phyloP scores from a whole-genome alignment of 1,284 basidiomycete species.

The Cryptococcus sp. region DNA sequence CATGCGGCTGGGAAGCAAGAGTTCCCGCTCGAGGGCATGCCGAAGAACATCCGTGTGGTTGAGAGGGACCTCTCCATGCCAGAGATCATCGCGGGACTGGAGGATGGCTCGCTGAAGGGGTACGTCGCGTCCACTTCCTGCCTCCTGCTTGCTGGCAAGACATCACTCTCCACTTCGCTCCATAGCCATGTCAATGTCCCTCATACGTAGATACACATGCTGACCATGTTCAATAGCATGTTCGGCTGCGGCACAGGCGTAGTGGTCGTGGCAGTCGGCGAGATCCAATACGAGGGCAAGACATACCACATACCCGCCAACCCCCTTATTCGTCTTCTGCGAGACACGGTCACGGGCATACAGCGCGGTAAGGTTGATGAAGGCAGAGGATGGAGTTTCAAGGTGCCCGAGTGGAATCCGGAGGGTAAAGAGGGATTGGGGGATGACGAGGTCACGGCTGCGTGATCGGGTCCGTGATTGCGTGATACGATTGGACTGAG shows the following conservation, averaged over 20 bases:
- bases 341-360: conserved; percentile 45
- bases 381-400: conserved; percentile 36
- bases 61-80: conserved; percentile 49
- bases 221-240: conserved; percentile 24
- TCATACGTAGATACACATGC: neutral
- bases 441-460: conserved; percentile 14
- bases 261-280: conserved; percentile 40
- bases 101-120: conserved; percentile 47
- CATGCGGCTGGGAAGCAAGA: conserved; percentile 40
- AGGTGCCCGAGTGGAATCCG: conserved; percentile 42
- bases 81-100: conserved; percentile 38
- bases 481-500: no score
- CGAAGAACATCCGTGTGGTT: conserved; percentile 47
- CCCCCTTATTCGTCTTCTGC: conserved; percentile 40
- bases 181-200: neutral
- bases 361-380: conserved; percentile 44
- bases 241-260: conserved; percentile 50
- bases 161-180: neutral
- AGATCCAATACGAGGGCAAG: conserved; percentile 37
- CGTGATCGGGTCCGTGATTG: neutral
- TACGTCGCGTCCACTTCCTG: conserved; percentile 15
- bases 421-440: conserved; percentile 24
- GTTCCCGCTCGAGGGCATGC: conserved; percentile 41
- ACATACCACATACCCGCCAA: conserved; percentile 39
- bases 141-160: neutral